phyloP scores from a whole-genome alignment of 345 rosid genomes.

The Reutealis trisperma region DNA sequence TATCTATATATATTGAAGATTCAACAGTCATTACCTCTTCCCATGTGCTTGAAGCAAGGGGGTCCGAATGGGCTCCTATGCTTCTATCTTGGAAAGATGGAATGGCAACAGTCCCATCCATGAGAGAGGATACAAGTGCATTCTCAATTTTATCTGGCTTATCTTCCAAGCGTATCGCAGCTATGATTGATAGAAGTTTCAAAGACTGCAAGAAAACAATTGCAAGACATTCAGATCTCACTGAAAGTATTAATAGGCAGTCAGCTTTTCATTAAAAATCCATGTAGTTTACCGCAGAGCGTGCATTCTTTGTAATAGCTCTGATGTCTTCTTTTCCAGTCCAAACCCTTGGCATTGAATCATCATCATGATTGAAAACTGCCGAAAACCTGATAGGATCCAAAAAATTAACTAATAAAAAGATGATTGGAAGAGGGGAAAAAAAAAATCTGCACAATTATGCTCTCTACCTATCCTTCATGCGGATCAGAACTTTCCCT shows the following conservation, averaged over 20 bases:
- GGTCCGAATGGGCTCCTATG: conserved; percentile 44
- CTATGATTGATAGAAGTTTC: conserved; percentile 58
- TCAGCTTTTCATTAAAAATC: conserved; percentile 13
- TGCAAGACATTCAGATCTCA: conserved; percentile 29
- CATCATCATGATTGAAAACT: conserved; percentile 66
- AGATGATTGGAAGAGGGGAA: too few relatives aligned
- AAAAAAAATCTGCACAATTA: background rate
- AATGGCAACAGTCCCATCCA: conserved; percentile 47
- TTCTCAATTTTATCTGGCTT: conserved; percentile 59
- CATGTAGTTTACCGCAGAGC: conserved; percentile 50
- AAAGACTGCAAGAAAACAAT: conserved; percentile 48
- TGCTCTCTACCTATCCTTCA: conserved; percentile 63
- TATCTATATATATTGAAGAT: background rate
- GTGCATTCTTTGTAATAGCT: conserved; percentile 65
- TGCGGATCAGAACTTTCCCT: conserved; percentile 62
- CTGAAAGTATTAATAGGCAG: background rate
- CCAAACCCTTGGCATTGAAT: conserved; percentile 76
- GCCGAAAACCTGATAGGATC: conserved; percentile 56
- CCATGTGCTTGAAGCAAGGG: conserved; percentile 73
- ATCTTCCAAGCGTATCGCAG: conserved; percentile 71
- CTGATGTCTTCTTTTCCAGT: conserved; percentile 71
- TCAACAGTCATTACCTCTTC: conserved; percentile 50
- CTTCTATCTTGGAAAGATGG: conserved; percentile 50
- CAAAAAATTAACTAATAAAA: conserved; percentile 15
- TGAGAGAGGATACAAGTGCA: conserved; percentile 53